These are phyloP conservation scores for Metschnikowia similis DNA, from an alignment of 805 yeast genomes.

Conservation along the genomic window DNA sequence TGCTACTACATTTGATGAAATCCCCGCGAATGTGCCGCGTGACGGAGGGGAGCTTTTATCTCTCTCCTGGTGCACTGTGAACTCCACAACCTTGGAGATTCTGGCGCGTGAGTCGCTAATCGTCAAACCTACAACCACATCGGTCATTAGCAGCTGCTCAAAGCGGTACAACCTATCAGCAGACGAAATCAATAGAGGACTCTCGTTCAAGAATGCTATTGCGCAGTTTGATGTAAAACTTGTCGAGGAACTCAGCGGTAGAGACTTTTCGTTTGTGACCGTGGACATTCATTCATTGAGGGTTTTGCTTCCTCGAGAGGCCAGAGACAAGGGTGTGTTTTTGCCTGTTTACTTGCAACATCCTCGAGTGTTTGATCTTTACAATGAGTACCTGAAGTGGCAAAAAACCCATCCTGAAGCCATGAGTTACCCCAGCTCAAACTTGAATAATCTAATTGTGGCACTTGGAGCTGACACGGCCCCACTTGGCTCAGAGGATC, in stretches of 20 bases:
- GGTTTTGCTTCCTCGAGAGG: slow-evolving; percentile 76
- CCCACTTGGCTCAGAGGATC: slow-evolving; percentile 38
- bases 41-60: slow-evolving; percentile 69
- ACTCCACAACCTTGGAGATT: slow-evolving; percentile 46
- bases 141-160: slow-evolving; percentile 58
- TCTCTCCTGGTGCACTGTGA: slow-evolving; percentile 62
- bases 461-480: slow-evolving; percentile 42
- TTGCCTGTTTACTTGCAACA: slow-evolving; percentile 74
- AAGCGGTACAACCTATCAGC: slow-evolving; percentile 51
- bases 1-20: slow-evolving; percentile 65
- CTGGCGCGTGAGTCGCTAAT: slow-evolving; percentile 42
- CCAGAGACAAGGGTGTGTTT: slow-evolving; percentile 66
- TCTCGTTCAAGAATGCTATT: slow-evolving; percentile 61
- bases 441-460: slow-evolving; percentile 39
- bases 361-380: slow-evolving; percentile 72
- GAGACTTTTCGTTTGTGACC: slow-evolving; percentile 63
- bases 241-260: slow-evolving; percentile 39
- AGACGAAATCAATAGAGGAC: slow-evolving; percentile 57
- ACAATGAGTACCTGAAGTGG: slow-evolving; percentile 70
- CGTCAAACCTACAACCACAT: slow-evolving; percentile 61
- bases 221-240: slow-evolving; percentile 48
- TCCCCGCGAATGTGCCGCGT: slow-evolving; percentile 51
- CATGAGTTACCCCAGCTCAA: slow-evolving; percentile 30
- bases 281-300: slow-evolving; percentile 67
- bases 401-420: slow-evolving; percentile 56